Evolutionary conservation across 495 filamentous ascomycete genomes (phyloP).

Genomic region (Aspergillus wentii): DNA sequence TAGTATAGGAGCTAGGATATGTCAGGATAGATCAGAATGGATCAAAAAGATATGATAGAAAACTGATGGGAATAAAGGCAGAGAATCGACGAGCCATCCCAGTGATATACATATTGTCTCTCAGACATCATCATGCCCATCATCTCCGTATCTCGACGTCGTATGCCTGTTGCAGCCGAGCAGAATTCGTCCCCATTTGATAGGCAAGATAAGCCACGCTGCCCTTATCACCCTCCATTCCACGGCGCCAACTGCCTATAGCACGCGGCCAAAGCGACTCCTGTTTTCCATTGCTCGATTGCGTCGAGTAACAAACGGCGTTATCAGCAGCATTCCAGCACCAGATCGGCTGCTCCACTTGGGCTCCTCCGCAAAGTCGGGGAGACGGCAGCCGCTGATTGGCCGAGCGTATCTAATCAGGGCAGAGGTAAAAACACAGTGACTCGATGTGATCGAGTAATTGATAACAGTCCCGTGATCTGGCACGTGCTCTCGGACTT

Average conservation of each 20-base stretch:
- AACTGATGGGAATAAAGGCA: background rate
- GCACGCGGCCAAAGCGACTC: background rate
- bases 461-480: too few species aligned
- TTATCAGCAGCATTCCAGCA: constrained; percentile 18
- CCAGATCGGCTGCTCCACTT: too few species aligned
- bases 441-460: constrained; percentile 15
- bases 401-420: constrained; percentile 3
- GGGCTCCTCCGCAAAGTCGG: constrained; percentile 16
- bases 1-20: too few species aligned
- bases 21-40: too few species aligned
- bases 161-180: too few species aligned
- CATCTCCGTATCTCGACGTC: too few species aligned
- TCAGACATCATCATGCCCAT: background rate
- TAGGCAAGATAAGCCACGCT: too few species aligned
- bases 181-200: too few species aligned
- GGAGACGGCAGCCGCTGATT: too few species aligned
- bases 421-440: background rate
- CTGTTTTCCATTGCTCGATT: constrained; percentile 20
- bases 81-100: too few species aligned
- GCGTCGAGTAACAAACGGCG: constrained; percentile 21
- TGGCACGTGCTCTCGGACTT: too few species aligned
- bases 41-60: background rate
- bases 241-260: background rate
- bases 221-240: constrained; percentile 16
- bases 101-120: too few species aligned